These are phyloP conservation scores for Xylaria sp. DNA, from an alignment of 2,329 filamentous ascomycete genomes.

Conservation along the genomic window DNA sequence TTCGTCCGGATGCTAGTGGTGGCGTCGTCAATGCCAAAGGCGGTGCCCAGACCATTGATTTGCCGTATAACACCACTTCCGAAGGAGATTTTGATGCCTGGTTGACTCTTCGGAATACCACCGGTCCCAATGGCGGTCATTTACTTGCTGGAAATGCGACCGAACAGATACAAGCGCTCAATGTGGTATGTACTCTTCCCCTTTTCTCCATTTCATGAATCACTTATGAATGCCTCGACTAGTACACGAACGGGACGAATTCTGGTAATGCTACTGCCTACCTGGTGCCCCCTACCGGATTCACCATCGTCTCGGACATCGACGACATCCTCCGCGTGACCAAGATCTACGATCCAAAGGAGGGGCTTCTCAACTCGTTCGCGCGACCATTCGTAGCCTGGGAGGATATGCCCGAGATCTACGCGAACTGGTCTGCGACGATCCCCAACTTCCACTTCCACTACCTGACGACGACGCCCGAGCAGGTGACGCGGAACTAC, in stretches of 20 bases:
- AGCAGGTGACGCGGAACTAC: slow-evolving; percentile 80
- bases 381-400: slow-evolving; percentile 75
- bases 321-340: slow-evolving; percentile 84
- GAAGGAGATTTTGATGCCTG: slow-evolving; percentile 81
- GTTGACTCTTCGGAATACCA: slow-evolving; percentile 67
- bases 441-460: slow-evolving; percentile 79
- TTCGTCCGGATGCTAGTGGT: slow-evolving; percentile 64
- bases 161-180: slow-evolving; percentile 71
- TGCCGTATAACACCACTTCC: slow-evolving; percentile 72
- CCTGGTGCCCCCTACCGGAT: slow-evolving; percentile 74
- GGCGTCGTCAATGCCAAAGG: slow-evolving; percentile 63
- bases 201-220: not conserved
- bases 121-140: slow-evolving; percentile 58
- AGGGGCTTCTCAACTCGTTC: slow-evolving; percentile 81
- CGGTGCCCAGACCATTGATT: slow-evolving; percentile 68
- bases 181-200: slow-evolving; percentile 55
- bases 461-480: slow-evolving; percentile 82
- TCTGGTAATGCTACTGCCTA: slow-evolving; percentile 81
- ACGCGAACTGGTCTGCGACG: slow-evolving; percentile 76
- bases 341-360: slow-evolving; percentile 79
- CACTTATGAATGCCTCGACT: not conserved
- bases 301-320: slow-evolving; percentile 80
- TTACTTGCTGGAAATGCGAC: slow-evolving; percentile 73
- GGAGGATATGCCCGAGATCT: slow-evolving; percentile 84
- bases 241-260: slow-evolving; percentile 69